Conservation (phyloP, 495 filamentous ascomycete species). For the Neurospora sp. region DNA sequence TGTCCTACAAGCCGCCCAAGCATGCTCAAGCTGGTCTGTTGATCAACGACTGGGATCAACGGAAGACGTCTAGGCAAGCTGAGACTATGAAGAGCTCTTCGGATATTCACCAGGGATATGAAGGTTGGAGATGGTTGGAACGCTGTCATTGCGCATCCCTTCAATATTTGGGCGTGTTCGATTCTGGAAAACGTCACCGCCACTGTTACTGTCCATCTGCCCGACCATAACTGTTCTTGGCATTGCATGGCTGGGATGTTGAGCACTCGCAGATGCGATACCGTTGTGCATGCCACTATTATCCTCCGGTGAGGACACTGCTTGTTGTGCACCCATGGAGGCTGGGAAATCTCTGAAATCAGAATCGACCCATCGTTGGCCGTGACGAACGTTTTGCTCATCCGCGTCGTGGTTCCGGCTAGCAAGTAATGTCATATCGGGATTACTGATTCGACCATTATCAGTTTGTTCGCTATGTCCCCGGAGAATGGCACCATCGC, state of each 20-base stretch:
- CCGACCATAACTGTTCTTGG: neutral
- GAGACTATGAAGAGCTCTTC: slow-evolving; percentile 14
- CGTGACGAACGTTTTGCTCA: neutral
- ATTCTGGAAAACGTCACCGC: neutral
- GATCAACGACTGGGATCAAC: neutral
- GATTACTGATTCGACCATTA: neutral
- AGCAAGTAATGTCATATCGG: neutral
- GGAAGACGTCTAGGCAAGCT: neutral
- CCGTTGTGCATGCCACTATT: neutral
- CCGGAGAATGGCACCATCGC: neutral
- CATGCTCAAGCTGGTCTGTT: neutral
- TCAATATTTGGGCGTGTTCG: slow-evolving; percentile 6
- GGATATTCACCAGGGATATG: slow-evolving; percentile 52
- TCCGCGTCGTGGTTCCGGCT: neutral
- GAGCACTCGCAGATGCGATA: neutral
- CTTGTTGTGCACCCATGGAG: neutral
- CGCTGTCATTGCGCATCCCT: slow-evolving; percentile 16
- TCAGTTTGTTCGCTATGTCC: neutral
- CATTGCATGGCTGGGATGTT: neutral
- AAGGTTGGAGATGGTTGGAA: slow-evolving; percentile 28
- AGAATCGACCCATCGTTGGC: neutral
- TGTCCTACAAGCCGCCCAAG: neutral
- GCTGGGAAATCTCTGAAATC: neutral
- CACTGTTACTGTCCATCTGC: neutral
- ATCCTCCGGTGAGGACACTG: neutral